Conservation (phyloP, 495 filamentous ascomycete species). For the Barbatosphaeria neglecta region DNA sequence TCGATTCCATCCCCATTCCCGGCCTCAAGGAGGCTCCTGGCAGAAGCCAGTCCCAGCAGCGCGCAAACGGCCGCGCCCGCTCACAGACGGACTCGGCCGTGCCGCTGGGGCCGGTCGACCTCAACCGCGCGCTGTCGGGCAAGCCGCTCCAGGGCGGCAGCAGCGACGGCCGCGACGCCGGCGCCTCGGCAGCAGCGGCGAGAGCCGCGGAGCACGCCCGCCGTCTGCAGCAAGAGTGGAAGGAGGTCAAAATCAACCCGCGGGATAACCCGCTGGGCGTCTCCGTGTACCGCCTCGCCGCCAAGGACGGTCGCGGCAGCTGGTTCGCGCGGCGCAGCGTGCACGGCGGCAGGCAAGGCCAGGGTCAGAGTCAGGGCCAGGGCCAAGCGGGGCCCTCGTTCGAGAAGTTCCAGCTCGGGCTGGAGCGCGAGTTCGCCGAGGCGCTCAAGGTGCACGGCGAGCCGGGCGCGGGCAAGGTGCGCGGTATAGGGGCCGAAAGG, state of each 20-base stretch:
- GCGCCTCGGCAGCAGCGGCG: not conserved
- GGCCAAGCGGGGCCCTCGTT: constrained; percentile 55
- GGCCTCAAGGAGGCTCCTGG: not conserved
- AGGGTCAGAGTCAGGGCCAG: too few species aligned
- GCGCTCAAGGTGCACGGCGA: constrained; percentile 47
- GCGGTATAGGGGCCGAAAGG: constrained; percentile 74
- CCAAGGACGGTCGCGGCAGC: constrained; percentile 68
- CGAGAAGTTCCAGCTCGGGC: constrained; percentile 48
- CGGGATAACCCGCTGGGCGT: constrained; percentile 65
- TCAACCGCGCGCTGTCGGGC: constrained; percentile 1
- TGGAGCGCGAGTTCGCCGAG: constrained; percentile 52
- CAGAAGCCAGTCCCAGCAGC: not conserved
- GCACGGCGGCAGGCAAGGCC: too few species aligned
- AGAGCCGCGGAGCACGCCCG: constrained; percentile 13
- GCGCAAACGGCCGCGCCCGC: constrained; percentile 6
- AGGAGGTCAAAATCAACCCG: constrained; percentile 60
- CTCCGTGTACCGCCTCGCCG: constrained; percentile 64
- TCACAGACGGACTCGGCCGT: constrained; percentile 23
- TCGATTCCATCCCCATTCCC: constrained; percentile 57
- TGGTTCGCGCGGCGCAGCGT: constrained; percentile 88
- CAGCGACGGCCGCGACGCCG: not conserved
- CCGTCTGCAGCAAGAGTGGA: constrained; percentile 72
- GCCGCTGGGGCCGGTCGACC: not conserved
- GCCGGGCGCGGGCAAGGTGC: constrained; percentile 56
- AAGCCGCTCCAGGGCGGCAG: too few species aligned